These are phyloP conservation scores for Stephanodiscus minutulus DNA, from an alignment of 108 stramenopile species.

Conservation along the genomic window DNA sequence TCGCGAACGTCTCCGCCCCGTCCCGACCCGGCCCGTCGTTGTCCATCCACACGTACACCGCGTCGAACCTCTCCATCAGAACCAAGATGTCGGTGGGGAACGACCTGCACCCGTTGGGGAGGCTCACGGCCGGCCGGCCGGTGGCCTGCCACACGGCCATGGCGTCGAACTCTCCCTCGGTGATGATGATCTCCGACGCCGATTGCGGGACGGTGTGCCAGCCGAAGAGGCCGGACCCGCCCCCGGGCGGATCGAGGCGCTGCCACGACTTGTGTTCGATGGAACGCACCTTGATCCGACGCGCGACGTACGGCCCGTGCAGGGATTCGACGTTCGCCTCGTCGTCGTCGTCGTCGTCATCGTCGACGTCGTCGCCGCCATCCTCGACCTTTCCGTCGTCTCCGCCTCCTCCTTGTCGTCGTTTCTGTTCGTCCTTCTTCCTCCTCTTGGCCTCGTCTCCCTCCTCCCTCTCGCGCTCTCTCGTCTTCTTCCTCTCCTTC, in stretches of 20 bases:
- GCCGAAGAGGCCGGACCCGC: conserved; percentile 96
- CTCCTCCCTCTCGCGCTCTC: not conserved
- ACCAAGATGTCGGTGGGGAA: conserved; percentile 91
- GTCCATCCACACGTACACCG: conserved; percentile 97
- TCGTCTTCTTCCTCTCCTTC: conserved; percentile 13
- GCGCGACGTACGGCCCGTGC: conserved; percentile 58
- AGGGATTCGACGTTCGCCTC: conserved; percentile 18
- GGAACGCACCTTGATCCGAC: conserved; percentile 85
- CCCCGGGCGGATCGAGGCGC: conserved; percentile 83
- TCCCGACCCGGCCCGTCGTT: conserved; percentile 87
- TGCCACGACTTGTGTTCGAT: conserved; percentile 81
- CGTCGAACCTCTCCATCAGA: conserved; percentile 89
- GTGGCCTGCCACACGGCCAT: conserved; percentile 98
- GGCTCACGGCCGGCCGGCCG: conserved; percentile 68
- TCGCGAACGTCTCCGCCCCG: conserved; percentile 88
- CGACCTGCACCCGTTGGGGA: conserved; percentile 94
- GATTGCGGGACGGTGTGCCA: conserved; percentile 86
- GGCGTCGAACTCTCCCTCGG: conserved; percentile 99
- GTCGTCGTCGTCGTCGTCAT: conserved; percentile 8
- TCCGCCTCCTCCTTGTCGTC: not conserved
- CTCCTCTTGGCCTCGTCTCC: not conserved
- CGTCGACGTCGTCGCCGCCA: not conserved
- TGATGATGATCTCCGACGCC: conserved; percentile 83
- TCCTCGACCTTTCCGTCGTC: conserved; percentile 12
- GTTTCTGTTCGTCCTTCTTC: not conserved